phyloP scores from a whole-genome alignment of 176 grass and related monocot genomes.

The Cymbopogon citratus region DNA sequence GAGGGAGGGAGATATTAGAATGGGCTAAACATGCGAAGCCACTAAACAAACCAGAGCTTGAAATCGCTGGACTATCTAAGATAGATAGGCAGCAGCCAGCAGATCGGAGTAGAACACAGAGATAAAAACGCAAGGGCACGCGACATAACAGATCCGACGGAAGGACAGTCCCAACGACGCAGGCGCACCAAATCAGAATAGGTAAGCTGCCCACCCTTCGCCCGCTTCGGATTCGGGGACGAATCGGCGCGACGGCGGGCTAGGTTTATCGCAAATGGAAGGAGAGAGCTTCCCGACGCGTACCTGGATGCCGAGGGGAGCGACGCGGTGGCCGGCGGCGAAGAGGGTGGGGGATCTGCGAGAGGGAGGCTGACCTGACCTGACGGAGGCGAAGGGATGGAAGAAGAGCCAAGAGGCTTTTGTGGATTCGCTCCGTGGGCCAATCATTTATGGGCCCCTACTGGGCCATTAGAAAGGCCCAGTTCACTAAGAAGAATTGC shows the following conservation, averaged over 20 bases:
- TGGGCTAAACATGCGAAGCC: no score
- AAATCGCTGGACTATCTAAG: neutral
- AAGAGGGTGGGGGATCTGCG: constrained; percentile 29
- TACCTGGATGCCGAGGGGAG: constrained; percentile 28
- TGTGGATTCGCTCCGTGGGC: neutral
- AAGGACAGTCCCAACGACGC: neutral
- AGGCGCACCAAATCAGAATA: no score
- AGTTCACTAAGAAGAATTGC: neutral
- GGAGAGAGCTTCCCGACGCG: neutral
- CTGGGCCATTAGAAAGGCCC: neutral
- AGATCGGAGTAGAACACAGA: neutral
- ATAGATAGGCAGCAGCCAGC: neutral
- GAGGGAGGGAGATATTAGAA: no score
- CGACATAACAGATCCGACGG: neutral
- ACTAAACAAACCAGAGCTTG: neutral
- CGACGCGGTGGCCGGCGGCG: constrained; percentile 24
- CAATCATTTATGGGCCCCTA: neutral
- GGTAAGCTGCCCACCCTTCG: neutral
- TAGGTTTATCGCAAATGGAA: neutral
- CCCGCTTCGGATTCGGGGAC: neutral
- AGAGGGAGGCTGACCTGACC: constrained; percentile 14
- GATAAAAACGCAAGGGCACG: neutral
- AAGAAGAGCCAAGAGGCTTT: neutral
- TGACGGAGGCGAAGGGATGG: neutral
- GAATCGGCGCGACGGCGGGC: neutral